Conservation (phyloP, 352 stramenopile genomes). For the Globisporangium cylindrosporum region DNA sequence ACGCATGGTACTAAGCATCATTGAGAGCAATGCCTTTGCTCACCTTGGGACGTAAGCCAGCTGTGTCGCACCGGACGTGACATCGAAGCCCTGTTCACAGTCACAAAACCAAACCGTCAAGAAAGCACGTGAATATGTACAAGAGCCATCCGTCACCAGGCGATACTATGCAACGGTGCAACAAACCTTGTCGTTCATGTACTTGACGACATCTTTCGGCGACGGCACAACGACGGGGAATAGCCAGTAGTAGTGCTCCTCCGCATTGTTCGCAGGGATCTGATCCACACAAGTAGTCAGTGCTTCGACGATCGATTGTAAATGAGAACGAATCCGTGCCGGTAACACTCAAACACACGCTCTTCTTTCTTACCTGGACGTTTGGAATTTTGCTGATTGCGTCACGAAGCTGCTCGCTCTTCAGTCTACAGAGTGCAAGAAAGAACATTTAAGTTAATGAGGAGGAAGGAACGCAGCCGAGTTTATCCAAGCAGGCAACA, state of each 20-base stretch:
- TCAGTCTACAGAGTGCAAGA: conserved; percentile 29
- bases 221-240: conserved; percentile 71
- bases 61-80: conserved; percentile 74
- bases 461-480: background rate
- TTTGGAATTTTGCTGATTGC: conserved; percentile 54
- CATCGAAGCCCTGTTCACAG: conserved; percentile 67
- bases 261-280: conserved; percentile 55
- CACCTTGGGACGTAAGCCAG: conserved; percentile 67
- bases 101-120: background rate
- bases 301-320: background rate
- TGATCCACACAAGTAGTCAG: conserved; percentile 15
- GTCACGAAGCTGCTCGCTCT: conserved; percentile 62
- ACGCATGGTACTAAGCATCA: too few species aligned
- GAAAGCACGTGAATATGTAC: background rate
- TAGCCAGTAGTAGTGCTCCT: conserved; percentile 81
- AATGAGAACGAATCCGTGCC: background rate
- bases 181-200: conserved; percentile 73
- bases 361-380: conserved; percentile 35
- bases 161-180: background rate
- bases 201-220: conserved; percentile 44
- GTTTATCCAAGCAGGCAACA: background rate
- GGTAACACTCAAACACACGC: background rate
- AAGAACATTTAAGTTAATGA: background rate
- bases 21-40: background rate
- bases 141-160: background rate